These are phyloP conservation scores for Mortierella alpina DNA, from an alignment of 192 early-diverging fungal genomes.

Conservation along the genomic window DNA sequence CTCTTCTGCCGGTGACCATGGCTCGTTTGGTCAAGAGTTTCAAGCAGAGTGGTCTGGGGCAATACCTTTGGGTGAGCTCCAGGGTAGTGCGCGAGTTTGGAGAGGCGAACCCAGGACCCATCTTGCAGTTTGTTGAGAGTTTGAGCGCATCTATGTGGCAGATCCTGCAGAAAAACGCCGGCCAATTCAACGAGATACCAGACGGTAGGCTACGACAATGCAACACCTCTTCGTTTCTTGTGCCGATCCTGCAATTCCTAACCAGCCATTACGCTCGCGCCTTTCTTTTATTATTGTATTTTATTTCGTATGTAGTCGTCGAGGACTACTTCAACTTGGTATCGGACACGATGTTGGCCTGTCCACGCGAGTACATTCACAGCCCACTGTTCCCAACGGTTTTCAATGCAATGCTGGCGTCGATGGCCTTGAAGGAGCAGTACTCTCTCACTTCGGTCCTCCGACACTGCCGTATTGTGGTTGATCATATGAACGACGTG, in stretches of 20 bases:
- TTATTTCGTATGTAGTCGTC: slow-evolving; percentile 63
- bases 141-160: slow-evolving; percentile 76
- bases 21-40: slow-evolving; percentile 75
- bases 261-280: slow-evolving; percentile 1
- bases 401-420: slow-evolving; percentile 73
- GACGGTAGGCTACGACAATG: slow-evolving; percentile 66
- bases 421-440: slow-evolving; percentile 65
- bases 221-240: not conserved
- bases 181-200: slow-evolving; percentile 66
- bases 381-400: slow-evolving; percentile 64
- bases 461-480: slow-evolving; percentile 57
- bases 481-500: slow-evolving; percentile 49
- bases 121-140: slow-evolving; percentile 69
- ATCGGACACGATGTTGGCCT: slow-evolving; percentile 58
- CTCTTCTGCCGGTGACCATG: slow-evolving; percentile 68
- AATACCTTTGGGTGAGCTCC: slow-evolving; percentile 85
- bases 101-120: slow-evolving; percentile 60
- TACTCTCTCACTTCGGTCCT: slow-evolving; percentile 63
- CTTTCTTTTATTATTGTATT: no score
- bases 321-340: slow-evolving; percentile 82
- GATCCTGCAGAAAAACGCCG: slow-evolving; percentile 60
- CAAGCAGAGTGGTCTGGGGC: slow-evolving; percentile 69
- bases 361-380: slow-evolving; percentile 66
- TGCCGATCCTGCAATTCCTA: not conserved
- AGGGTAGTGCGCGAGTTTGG: slow-evolving; percentile 77